These are phyloP conservation scores for Taphrina flavorubra DNA, from an alignment of 1,139 yeast genomes.

Conservation along the genomic window DNA sequence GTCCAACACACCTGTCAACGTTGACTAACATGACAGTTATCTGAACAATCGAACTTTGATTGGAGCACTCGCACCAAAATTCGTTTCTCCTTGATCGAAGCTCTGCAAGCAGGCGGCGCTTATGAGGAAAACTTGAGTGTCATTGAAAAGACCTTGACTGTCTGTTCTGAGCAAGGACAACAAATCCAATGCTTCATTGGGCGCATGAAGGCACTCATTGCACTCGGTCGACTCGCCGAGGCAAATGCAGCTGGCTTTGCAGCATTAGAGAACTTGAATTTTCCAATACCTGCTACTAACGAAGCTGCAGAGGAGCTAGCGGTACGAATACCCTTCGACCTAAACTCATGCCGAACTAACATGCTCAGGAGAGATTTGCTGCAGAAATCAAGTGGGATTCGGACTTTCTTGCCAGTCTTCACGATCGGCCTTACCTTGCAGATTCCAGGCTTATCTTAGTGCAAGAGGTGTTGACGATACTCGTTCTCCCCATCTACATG, in stretches of 20 bases:
- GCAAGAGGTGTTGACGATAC: conserved; percentile 21
- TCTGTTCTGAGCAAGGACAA: background rate
- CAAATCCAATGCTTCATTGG: background rate
- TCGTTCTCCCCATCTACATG: conserved; percentile 33
- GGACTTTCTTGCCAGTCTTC: background rate
- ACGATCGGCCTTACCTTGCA: background rate
- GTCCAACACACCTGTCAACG: background rate
- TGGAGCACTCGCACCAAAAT: background rate
- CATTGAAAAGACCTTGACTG: background rate
- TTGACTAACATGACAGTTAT: background rate
- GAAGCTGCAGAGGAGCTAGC: conserved; percentile 14
- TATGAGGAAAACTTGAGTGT: background rate
- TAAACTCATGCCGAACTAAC: background rate
- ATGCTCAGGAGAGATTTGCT: background rate
- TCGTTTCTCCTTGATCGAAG: conserved; percentile 8
- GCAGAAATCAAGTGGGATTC: background rate
- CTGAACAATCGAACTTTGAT: background rate
- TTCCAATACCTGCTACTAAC: conserved; percentile 5
- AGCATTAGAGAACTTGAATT: conserved; percentile 13
- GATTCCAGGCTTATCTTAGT: background rate
- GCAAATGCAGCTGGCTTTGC: conserved; percentile 1
- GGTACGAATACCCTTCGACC: background rate
- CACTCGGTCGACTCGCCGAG: conserved; percentile 12
- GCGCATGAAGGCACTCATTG: conserved; percentile 9
- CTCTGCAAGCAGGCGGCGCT: background rate